Base-by-base conservation (phyloP, 352 stramenopile genomes). In the Phytophthora idaei region DNA sequence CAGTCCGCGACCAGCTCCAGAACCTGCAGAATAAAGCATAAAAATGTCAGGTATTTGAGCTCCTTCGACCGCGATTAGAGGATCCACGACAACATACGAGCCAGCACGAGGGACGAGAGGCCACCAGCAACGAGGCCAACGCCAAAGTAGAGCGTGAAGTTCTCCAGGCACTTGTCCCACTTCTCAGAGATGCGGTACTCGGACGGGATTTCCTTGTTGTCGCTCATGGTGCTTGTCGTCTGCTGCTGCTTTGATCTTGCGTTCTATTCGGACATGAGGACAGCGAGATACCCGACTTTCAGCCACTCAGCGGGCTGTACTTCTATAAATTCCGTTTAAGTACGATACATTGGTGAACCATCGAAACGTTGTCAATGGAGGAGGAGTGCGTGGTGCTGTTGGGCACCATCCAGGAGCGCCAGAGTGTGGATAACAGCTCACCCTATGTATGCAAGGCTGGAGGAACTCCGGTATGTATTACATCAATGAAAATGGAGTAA, bases 151-250 rank as follows among this genome's bases (percentile, higher is more conserved):
- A 95, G 85, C 62, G 86, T 79, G 54, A 95, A 95, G 74, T 93
- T 95, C 73, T 95, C 87, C 39, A 95, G 75, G 57, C 87, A 95
- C 75, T 94, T 94, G 81, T 95, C 87, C 87, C 87, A 95, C 70
- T 95, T 95, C 77, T 95, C 87, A 28, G 87, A 95, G 78, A 95
- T 94, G 68, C 83, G 81, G 83, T 92, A 95, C 80, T 95, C 87
- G 49, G 87, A 95, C 71, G 87, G 87, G 73, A 91, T 93, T 57
- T 73, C 69, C 52, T 85, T 83, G 61, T 76, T 74, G 60, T 86
- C 74, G 61, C 64, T 81, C 77, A 84, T 87, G 31, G 3, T 74
- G 55, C 34, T 66, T 37, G 25, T 66, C 49, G 56, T 56, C 31
- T 69, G 37, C 51, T 48, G 29, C 14, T 32, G 27, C 32, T 50